Conservation (phyloP, 1,139 yeast species). For the Hemisphaericaspora xylofermentans region DNA sequence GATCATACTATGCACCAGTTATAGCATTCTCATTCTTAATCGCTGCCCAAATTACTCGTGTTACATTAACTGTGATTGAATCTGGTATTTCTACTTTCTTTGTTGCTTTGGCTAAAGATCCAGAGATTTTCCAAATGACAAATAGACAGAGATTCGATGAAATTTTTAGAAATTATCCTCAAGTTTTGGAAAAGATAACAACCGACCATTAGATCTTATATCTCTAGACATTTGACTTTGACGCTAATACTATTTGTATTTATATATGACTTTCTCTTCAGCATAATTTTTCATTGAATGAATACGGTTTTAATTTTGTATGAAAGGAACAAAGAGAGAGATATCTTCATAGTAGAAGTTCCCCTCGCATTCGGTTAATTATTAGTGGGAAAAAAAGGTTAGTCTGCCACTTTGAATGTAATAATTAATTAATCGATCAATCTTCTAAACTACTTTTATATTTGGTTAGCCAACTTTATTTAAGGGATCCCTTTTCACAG, state of each 20-base stretch:
- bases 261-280: not conserved
- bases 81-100: slow-evolving; percentile 86
- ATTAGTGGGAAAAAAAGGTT: too few relatives aligned
- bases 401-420: too few relatives aligned
- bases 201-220: slow-evolving; percentile 27
- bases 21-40: slow-evolving; percentile 77
- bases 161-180: slow-evolving; percentile 71
- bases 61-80: slow-evolving; percentile 70
- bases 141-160: slow-evolving; percentile 77
- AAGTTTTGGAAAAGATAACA: slow-evolving; percentile 58
- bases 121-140: slow-evolving; percentile 75
- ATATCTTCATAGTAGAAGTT: too few relatives aligned
- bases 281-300: too few relatives aligned
- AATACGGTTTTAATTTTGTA: too few relatives aligned
- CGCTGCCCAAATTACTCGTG: slow-evolving; percentile 72
- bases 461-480: too few relatives aligned
- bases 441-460: too few relatives aligned
- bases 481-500: too few relatives aligned
- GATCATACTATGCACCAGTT: slow-evolving; percentile 72
- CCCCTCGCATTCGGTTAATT: too few relatives aligned
- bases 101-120: slow-evolving; percentile 84
- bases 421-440: too few relatives aligned
- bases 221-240: not conserved
- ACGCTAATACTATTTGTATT: not conserved
- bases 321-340: too few relatives aligned